These are phyloP conservation scores for Mrakia gelida DNA, from an alignment of 768 basidiomycete species.

Conservation along the genomic window DNA sequence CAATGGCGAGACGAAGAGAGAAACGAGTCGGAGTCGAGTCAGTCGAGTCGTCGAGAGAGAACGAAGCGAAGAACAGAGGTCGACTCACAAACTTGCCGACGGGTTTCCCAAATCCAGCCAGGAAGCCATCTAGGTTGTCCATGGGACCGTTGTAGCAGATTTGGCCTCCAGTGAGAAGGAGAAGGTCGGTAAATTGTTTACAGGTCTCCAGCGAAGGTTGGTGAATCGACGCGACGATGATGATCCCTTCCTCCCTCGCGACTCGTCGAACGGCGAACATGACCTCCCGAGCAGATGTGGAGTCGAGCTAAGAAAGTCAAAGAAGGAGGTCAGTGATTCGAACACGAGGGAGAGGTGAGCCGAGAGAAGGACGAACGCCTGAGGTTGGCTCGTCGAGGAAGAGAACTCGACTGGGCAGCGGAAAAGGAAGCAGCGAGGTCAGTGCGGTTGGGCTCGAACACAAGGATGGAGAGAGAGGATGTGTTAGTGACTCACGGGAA, in stretches of 20 bases:
- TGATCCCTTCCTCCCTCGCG: constrained; percentile 32
- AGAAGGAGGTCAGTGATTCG: background rate
- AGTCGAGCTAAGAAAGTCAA: constrained; percentile 26
- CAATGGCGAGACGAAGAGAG: background rate
- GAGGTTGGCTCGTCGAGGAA: constrained; percentile 34
- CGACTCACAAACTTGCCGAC: constrained; percentile 21
- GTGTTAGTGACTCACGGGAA: constrained; percentile 36
- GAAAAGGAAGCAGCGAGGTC: too few relatives aligned
- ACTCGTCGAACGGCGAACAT: constrained; percentile 25
- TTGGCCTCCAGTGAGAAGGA: constrained; percentile 3
- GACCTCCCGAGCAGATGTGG: constrained; percentile 31
- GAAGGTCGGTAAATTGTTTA: background rate
- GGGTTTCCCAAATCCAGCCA: constrained; percentile 4
- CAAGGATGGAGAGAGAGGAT: too few relatives aligned
- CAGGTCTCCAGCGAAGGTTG: constrained; percentile 36
- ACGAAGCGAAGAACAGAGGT: background rate
- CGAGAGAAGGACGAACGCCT: background rate
- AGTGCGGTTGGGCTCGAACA: too few relatives aligned
- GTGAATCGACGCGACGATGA: constrained; percentile 49
- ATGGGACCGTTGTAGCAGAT: constrained; percentile 7
- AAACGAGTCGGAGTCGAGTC: too few relatives aligned
- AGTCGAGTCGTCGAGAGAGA: background rate
- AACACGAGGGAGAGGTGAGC: background rate
- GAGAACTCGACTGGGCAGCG: constrained; percentile 32
- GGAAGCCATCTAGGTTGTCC: constrained; percentile 8